Percentiles rank a stretch among this genome's conserved stretches.
Conservation (phyloP, 768 basidiomycete genomes). For the Basidioascus undulatus region DNA sequence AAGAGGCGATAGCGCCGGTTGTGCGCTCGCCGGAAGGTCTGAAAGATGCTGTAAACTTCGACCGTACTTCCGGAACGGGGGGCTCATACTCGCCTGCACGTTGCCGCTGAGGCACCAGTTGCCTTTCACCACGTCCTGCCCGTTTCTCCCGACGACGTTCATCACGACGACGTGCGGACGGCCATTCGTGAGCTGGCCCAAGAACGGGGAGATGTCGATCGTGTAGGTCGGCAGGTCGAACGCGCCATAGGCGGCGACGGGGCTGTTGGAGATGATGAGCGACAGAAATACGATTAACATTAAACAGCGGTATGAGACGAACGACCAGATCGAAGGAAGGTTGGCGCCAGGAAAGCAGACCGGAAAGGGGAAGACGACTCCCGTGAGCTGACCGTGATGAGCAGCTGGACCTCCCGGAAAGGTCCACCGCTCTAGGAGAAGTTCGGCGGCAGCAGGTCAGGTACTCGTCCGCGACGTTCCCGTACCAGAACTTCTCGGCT, state of each 20-base stretch:
- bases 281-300: neutral
- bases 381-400: conserved; percentile 32
- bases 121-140: conserved; percentile 35
- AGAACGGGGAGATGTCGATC: conserved; percentile 51
- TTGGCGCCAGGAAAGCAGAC: conserved; percentile 45
- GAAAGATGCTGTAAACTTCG: conserved; percentile 23
- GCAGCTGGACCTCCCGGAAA: conserved; percentile 36
- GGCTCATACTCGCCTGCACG: conserved; percentile 23
- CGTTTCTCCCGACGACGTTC: conserved; percentile 46
- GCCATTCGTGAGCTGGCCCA: conserved; percentile 41
- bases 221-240: conserved; percentile 54
- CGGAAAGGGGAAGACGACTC: conserved; percentile 31
- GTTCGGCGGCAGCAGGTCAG: conserved; percentile 28
- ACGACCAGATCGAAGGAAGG: conserved; percentile 44
- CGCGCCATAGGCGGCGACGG: conserved; percentile 51
- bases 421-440: conserved; percentile 29
- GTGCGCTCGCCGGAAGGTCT: conserved; percentile 39
- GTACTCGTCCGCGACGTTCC: conserved; percentile 38
- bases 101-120: conserved; percentile 34
- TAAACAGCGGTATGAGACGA: neutral
- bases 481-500: conserved; percentile 62
- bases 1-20: conserved; percentile 38
- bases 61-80: neutral
- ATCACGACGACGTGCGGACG: conserved; percentile 45
- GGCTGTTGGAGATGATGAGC: conserved; percentile 19